Evolutionary conservation across 1,139 yeast genomes (phyloP).

Genomic region (Geotrichum fermentans): DNA sequence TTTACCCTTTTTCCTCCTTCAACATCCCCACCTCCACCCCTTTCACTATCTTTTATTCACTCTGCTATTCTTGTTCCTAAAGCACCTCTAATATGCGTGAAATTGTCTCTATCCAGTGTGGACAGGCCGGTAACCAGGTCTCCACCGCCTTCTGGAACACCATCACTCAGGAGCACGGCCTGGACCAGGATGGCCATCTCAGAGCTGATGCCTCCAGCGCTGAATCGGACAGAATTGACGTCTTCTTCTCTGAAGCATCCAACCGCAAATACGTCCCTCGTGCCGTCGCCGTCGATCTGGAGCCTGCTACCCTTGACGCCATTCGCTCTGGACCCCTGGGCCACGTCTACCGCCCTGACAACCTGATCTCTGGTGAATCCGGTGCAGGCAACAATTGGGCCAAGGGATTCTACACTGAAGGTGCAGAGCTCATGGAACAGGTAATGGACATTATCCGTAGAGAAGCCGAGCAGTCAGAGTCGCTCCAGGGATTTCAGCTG

Average conservation of each 20-base stretch:
- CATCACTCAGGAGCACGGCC: constrained; percentile 61
- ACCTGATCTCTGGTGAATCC: constrained; percentile 42
- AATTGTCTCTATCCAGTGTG: constrained; percentile 43
- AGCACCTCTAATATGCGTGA: constrained; percentile 36
- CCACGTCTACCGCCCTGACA: constrained; percentile 44
- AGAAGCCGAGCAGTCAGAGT: constrained; percentile 45
- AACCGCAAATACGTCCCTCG: constrained; percentile 44
- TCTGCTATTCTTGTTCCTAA: background rate
- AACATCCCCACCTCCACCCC: background rate
- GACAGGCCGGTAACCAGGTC: constrained; percentile 54
- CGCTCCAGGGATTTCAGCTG: constrained; percentile 46
- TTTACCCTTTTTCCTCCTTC: too few relatives aligned
- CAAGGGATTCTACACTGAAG: constrained; percentile 46
- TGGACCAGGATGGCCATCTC: constrained; percentile 49
- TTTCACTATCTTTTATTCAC: background rate
- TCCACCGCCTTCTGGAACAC: constrained; percentile 70
- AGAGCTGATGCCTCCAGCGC: constrained; percentile 13
- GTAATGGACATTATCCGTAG: constrained; percentile 45
- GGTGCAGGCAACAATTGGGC: constrained; percentile 51
- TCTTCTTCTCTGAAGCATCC: constrained; percentile 37
- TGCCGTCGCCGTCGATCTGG: constrained; percentile 45
- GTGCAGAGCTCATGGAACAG: constrained; percentile 45
- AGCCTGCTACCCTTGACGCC: constrained; percentile 45
- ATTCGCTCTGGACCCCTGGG: constrained; percentile 44
- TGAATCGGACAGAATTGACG: constrained; percentile 33